Evolutionary conservation across 2,329 filamentous ascomycete species (phyloP), one percentile per base, ranked within the genome.

Genomic region (Aureobasidium sp.): DNA sequence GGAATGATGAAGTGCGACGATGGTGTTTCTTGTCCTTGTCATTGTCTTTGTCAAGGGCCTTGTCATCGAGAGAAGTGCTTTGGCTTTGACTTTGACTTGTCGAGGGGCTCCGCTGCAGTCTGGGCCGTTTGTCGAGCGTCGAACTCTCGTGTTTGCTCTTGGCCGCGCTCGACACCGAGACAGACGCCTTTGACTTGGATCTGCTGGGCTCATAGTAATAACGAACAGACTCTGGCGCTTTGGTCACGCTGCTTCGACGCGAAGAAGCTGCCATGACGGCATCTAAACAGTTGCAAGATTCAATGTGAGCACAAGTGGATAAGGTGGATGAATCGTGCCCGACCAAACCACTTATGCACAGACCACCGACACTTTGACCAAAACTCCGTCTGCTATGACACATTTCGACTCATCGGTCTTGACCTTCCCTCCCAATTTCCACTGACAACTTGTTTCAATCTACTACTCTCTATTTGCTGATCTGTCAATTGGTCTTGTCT

Each of bases 1-100:
- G 47, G 3, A 71, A 51, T 1, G 64, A 59, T 10, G 59, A 55
- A 32, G 21, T 53, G 39, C 58, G 58, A 10, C 59, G 59, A 30
- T 30, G 25, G 9, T 47, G 47, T 13, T 61, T 42, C 39, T 47
- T 54, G 25, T 41, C 25, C 32, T n/a, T 36, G 11, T 54, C 50
- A 4, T 36, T 27, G 7, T 39, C 29, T 37, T 30, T 30, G 27
- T 39, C n/a, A 21, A 21, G 21, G 21, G 21, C 21, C 21, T 21
- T 21, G 21, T 21, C 21, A 1, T 21, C 21, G 21, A 21, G 21
- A 21, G 21, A 1, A 21, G 21, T 21, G 21, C 21, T 21, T 21
- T 21, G 21, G 21, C 21, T 21, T 21, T 21, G 21, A 21, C 21
- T 21, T 21, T 61, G 47, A 13, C 29, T 45, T 29, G 59, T 55